Evolutionary conservation across 192 early-diverging fungal species (phyloP), one percentile per base, ranked within the genome.

Genomic region (Diversispora epigaea): DNA sequence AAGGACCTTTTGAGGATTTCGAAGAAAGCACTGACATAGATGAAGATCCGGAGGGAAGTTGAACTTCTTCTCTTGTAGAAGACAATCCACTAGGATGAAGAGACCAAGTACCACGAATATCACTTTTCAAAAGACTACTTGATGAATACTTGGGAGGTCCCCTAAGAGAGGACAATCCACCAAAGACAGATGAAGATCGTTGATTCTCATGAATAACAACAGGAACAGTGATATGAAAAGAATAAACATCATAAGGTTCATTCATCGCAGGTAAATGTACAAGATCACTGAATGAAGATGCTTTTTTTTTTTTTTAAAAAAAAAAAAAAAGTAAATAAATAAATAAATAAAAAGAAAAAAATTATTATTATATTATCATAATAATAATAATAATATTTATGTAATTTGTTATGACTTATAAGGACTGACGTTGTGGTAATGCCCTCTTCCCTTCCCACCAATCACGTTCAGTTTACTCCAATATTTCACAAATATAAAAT

Each of bases 171-270:
- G 25, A 32, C 25, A 32, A 32, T 9, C 81, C 56, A 7, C 78
- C 71, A 17, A 91, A 83, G 1, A 87, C 65, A 0, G 84, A 81
- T 4, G 82, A 73, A 5, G 88, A 77, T 55, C 91, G 84, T 70
- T 94, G 89, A 63, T 92, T 91, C 74, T 94, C 93, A 72, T 88
- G 82, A 6, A 94, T 62, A 15, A 86, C 76, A 41, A 89, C 80
- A 1, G 89, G 83, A 50, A 86, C 84, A 14, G 84, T 89, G 68
- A 78, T 83, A 71, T 93, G 91, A 15, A 80, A 79, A 10, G 57
- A 77, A 11, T 86, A 71, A 40, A 81, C 77, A 56, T 86, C 80
- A 61, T 84, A 85, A 7, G 69, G 55, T 55, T 82, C 73, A 25
- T 81, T 77, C n/a, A 56, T 55, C 17, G 76, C 55, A 32, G 77